Evolutionary conservation across 441 rosid species (phyloP), one percentile per base, ranked within the genome.

Genomic region (Aleurites moluccanus): DNA sequence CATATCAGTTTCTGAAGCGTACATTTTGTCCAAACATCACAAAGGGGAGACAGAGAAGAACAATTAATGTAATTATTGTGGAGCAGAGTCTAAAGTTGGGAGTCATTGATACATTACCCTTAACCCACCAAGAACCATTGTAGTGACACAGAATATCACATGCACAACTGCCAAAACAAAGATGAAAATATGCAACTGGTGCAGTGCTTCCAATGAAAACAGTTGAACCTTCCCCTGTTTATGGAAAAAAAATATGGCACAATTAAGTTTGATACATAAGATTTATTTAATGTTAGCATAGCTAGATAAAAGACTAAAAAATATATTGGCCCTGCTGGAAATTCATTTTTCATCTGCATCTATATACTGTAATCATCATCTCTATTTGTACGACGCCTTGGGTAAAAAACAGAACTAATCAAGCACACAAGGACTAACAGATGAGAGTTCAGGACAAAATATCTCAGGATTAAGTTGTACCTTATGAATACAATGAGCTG

Each of bases 141-240:
- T 94, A n/a, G 83, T 64, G 63, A 77, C 92, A 53, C 97, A 94
- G 80, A 90, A 94, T 72, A 90, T 78, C 38, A 90, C 95, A 49
- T 94, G 98, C 67, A 91, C 87, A 69, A 92, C 84, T 16, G 97
- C 98, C 78, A 94, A 74, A 14, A 91, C 94, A 68, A 94, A 94
- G 77, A 94, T 88, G 73, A 90, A 94, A 45, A 94, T 94, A 81
- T 94, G 98, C 66, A 94, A 89, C 59, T 94, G 93, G 84, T 91
- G 97, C 74, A 94, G 74, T 25, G 97, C 98, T 86, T 91, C 95
- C 80, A 84, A 56, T 13, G 97, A 85, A 76, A 94, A 70, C 69
- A 94, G 75, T 3, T 92, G 91, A 80, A 81, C 87, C 83, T 82
- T 76, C 57, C 95, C 97, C 96, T 92, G 88, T 21, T 62, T 33